These are phyloP conservation scores for Haplosporangium sp. DNA, from an alignment of 371 early-diverging fungal species.

Conservation along the genomic window DNA sequence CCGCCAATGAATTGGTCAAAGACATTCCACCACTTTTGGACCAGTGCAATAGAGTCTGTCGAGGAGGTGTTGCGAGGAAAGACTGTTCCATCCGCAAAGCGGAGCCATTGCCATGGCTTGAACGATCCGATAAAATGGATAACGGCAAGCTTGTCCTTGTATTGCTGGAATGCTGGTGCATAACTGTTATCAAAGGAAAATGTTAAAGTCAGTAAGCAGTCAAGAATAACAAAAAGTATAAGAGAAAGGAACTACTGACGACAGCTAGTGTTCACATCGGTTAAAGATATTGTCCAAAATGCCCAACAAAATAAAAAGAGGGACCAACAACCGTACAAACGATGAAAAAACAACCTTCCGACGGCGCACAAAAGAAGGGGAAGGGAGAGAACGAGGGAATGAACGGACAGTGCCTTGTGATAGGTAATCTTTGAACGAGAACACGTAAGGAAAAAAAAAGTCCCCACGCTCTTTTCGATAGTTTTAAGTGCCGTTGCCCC, in stretches of 20 bases:
- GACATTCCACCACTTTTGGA: conserved; percentile 79
- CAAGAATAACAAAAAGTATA: neutral
- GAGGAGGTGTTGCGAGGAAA: conserved; percentile 60
- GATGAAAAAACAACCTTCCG: conserved; percentile 1
- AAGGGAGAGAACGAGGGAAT: neutral
- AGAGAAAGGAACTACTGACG: too few relatives aligned
- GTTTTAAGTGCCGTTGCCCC: neutral
- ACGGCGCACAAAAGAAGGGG: conserved; percentile 5
- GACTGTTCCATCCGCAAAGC: conserved; percentile 70
- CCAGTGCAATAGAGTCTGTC: conserved; percentile 61
- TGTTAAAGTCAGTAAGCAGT: neutral
- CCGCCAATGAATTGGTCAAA: conserved; percentile 71
- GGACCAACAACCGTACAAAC: neutral
- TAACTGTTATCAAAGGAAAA: conserved; percentile 60
- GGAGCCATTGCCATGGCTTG: conserved; percentile 91
- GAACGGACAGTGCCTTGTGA: neutral
- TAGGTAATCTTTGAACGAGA: too few relatives aligned
- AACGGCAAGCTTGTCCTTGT: conserved; percentile 74
- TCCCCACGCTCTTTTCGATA: conserved; percentile 10
- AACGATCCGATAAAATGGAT: conserved; percentile 91
- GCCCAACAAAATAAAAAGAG: conserved; percentile 45
- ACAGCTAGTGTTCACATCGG: too few relatives aligned
- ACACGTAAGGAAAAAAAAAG: conserved; percentile 6
- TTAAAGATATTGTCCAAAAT: neutral
- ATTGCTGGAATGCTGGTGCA: conserved; percentile 77